Evolutionary conservation across 495 filamentous ascomycete species (phyloP).

Genomic region (Neurospora sp.): DNA sequence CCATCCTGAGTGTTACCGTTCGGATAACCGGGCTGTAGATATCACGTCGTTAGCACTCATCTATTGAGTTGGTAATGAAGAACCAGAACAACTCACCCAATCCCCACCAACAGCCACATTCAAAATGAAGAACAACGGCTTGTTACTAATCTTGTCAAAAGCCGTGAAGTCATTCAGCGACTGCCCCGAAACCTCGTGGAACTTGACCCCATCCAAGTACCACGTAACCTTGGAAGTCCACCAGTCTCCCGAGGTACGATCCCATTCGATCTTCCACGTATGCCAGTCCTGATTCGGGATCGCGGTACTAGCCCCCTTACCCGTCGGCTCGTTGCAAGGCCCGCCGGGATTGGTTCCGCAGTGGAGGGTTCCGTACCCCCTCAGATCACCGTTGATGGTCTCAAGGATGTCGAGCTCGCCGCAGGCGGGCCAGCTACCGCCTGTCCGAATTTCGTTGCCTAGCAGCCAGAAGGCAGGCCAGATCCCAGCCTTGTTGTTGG

Average conservation of each 20-base stretch:
- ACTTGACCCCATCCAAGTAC: constrained; percentile 35
- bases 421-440: constrained; percentile 35
- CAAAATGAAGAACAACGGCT: constrained; percentile 34
- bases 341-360: constrained; percentile 32
- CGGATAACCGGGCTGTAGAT: constrained; percentile 28
- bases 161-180: constrained; percentile 24
- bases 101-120: constrained; percentile 43
- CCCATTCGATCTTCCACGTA: constrained; percentile 36
- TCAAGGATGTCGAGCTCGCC: constrained; percentile 45
- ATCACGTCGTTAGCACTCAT: background rate
- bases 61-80: background rate
- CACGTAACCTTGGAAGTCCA: constrained; percentile 35
- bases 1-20: constrained; percentile 28
- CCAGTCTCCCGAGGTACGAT: constrained; percentile 31
- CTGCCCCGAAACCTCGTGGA: constrained; percentile 28
- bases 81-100: constrained; percentile 29
- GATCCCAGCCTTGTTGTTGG: constrained; percentile 35
- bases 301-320: constrained; percentile 21
- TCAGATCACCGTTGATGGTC: constrained; percentile 34
- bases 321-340: constrained; percentile 37
- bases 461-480: constrained; percentile 48
- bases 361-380: constrained; percentile 38
- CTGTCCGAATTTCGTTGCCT: constrained; percentile 31
- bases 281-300: constrained; percentile 37
- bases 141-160: constrained; percentile 30